A percentile compares a stretch with the other conserved stretches of the same genome.
Evolutionary conservation across 2,329 filamentous ascomycete genomes (phyloP).

Genomic region (Zasmidium cellare): DNA sequence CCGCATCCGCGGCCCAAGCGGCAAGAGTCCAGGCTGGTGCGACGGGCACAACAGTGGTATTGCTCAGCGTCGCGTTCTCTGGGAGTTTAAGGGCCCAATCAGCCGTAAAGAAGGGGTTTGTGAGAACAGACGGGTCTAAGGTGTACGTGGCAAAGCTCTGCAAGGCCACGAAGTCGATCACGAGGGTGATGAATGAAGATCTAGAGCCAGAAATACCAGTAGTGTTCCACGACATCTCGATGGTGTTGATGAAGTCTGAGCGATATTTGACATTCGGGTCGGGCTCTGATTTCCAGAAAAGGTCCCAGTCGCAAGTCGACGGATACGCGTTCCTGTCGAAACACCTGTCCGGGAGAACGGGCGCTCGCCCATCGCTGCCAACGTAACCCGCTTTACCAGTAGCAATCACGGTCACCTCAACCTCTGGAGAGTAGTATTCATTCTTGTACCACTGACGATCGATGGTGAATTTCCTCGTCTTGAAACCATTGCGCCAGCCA

Average conservation of each 20-base stretch:
- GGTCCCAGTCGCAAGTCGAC: slow-evolving; percentile 16
- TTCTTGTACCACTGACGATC: slow-evolving; percentile 1
- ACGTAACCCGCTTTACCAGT: slow-evolving; percentile 23
- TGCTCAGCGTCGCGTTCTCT: neutral
- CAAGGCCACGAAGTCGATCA: slow-evolving; percentile 16
- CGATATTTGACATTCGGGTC: slow-evolving; percentile 1
- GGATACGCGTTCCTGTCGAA: too few species aligned
- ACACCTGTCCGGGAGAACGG: too few species aligned
- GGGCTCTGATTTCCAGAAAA: slow-evolving; percentile 5
- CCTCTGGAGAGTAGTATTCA: neutral
- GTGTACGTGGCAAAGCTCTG: slow-evolving; percentile 24
- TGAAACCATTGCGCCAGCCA: slow-evolving; percentile 22
- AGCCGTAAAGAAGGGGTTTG: slow-evolving; percentile 14
- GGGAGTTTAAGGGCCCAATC: neutral
- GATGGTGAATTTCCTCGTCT: slow-evolving; percentile 15
- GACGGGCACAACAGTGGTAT: slow-evolving; percentile 10
- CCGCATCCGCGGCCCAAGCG: slow-evolving; percentile 26
- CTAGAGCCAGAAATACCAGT: neutral
- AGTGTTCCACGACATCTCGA: slow-evolving; percentile 6
- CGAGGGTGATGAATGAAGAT: neutral
- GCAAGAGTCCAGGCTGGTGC: slow-evolving; percentile 31
- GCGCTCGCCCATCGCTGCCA: neutral
- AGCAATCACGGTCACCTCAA: slow-evolving; percentile 17
- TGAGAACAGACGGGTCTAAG: slow-evolving; percentile 19
- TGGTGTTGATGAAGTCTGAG: slow-evolving; percentile 11